These are phyloP conservation scores for Bretziella fagacearum DNA, from an alignment of 2,329 filamentous ascomycete species.

Conservation along the genomic window DNA sequence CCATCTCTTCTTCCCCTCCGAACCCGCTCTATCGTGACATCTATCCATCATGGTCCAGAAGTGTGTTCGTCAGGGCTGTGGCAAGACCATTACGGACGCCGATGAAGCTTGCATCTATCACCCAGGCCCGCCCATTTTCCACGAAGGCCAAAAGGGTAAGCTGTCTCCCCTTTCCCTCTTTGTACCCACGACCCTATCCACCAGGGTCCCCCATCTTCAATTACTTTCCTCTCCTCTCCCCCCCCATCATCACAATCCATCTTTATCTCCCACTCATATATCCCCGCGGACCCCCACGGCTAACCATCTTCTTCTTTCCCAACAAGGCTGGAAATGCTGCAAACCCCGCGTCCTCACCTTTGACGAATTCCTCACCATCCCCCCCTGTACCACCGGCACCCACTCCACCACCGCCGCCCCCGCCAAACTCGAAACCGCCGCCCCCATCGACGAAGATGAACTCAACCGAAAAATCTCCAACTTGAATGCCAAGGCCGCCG, in stretches of 20 bases:
- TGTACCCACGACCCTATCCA: too few relatives aligned
- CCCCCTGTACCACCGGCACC: constrained; percentile 81
- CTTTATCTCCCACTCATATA: constrained; percentile 13
- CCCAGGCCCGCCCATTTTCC: constrained; percentile 83
- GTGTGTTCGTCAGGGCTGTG: constrained; percentile 93
- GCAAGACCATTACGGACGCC: constrained; percentile 67
- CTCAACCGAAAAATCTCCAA: constrained; percentile 35
- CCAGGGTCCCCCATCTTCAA: not conserved
- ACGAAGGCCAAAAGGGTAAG: constrained; percentile 95
- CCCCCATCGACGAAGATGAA: constrained; percentile 26
- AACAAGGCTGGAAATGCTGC: constrained; percentile 91
- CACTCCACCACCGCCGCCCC: constrained; percentile 73
- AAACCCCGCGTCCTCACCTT: constrained; percentile 93
- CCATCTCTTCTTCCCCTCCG: too few relatives aligned
- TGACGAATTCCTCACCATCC: constrained; percentile 88
- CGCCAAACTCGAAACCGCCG: constrained; percentile 43
- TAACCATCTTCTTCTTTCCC: not conserved
- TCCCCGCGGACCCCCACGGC: not conserved
- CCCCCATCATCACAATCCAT: constrained; percentile 1
- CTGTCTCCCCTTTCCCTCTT: too few relatives aligned
- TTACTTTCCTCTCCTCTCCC: not conserved
- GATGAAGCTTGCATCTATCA: constrained; percentile 74
- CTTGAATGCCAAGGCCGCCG: constrained; percentile 27
- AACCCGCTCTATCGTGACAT: not conserved
- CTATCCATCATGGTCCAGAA: constrained; percentile 48